These are phyloP conservation scores for Cladosporium halotolerans DNA, from an alignment of 2,329 filamentous ascomycete species.

Conservation along the genomic window DNA sequence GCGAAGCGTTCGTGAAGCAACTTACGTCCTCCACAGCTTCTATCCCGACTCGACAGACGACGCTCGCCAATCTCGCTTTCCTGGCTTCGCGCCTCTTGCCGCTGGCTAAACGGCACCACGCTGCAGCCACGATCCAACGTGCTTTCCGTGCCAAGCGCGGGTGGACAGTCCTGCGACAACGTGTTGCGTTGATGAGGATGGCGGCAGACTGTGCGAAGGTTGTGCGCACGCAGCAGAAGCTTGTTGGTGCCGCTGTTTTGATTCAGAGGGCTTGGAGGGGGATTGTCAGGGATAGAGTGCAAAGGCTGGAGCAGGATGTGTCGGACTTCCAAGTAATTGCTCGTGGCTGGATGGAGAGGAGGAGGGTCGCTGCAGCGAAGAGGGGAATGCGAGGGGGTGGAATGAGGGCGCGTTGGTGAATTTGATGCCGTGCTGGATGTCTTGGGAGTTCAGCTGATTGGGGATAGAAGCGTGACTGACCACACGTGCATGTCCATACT, in stretches of 20 bases:
- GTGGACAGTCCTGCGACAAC: constrained; percentile 27
- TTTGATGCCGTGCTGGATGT: background rate
- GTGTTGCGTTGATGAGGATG: constrained; percentile 36
- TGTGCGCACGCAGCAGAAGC: constrained; percentile 37
- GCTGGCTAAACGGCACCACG: constrained; percentile 43
- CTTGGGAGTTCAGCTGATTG: background rate
- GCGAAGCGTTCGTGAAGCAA: constrained; percentile 39
- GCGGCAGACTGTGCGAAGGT: constrained; percentile 44
- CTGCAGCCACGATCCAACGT: constrained; percentile 48
- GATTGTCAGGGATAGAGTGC: constrained; percentile 32
- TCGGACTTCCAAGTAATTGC: constrained; percentile 38
- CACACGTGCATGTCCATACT: too few species aligned
- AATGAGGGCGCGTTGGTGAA: constrained; percentile 6
- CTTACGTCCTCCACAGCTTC: constrained; percentile 31
- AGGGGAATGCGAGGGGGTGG: constrained; percentile 29
- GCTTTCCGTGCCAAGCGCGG: constrained; percentile 40
- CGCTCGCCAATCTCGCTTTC: constrained; percentile 52
- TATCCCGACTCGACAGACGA: constrained; percentile 50
- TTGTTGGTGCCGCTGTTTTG: constrained; percentile 37
- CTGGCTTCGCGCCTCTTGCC: constrained; percentile 53
- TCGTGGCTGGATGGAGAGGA: constrained; percentile 35
- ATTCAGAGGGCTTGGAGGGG: constrained; percentile 41
- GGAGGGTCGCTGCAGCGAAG: constrained; percentile 25
- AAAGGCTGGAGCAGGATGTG: constrained; percentile 33
- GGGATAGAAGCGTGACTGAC: too few species aligned